Base-by-base conservation (phyloP, 192 early-diverging fungal species). In the Backusella tarrabulga region DNA sequence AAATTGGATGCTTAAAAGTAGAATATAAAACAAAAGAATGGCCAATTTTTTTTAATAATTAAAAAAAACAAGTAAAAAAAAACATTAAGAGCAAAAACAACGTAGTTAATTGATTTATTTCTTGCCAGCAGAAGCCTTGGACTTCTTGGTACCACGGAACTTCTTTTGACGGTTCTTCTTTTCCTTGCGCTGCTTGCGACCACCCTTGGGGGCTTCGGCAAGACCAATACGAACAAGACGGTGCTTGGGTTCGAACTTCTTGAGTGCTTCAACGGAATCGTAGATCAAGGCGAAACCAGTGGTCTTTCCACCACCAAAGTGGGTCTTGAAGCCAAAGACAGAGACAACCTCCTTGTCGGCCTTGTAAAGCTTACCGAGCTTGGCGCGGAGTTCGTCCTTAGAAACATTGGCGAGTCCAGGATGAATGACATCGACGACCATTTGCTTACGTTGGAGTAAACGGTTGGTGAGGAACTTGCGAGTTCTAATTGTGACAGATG, bases 241-340 rank as follows among this genome's bases (percentile, higher is more conserved):
- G 93, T 94, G 95, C 91, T 98, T 99, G 85, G 97, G 97, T 90
- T 99, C 97, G 83, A 98, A 95, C 92, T 97, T 98, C 94, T 97
- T 97, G 83, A 92, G 92, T 72, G 95, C 86, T 74, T 97, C 96
- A 80, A 97, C 83, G 77, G 90, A 89, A 87, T 98, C 96, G 92
- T 99, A 97, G 90, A 99, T 93, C 81, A 98, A 89, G 67, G 91
- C 97, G 84, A 98, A 98, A 74, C 96, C 97, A 80, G 95, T 97
- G 41, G 94, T 92, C 85, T 94, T 93, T 86, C 96, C 96, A 81
- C 97, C 97, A 91, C 97, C 97, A 88, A 97, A 99, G 81, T 87
- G 87, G 80, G 96, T 99, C 81, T 92, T 90, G 93, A 97, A 95
- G 74, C 97, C 97, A 87, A 98, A 99, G 76, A 90, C 92, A 87